Percentiles rank a stretch among this genome's conserved stretches.
These are phyloP conservation scores for Solanum pimpinellifolium DNA, from an alignment of 257 asterid genomes.

Conservation along the genomic window DNA sequence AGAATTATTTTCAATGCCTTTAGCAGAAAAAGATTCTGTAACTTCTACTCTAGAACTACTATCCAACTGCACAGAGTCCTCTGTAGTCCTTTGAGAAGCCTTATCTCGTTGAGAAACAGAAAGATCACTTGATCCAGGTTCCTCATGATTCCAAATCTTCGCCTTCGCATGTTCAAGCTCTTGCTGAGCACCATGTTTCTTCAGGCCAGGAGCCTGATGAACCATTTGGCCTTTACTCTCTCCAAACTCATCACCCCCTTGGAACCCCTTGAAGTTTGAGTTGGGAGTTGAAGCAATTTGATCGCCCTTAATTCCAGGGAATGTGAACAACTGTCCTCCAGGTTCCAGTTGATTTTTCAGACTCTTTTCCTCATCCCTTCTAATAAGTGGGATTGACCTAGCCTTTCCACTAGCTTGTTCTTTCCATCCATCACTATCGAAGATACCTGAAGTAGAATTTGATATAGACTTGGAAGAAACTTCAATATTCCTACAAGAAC, in stretches of 20 bases:
- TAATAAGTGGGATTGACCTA: slow-evolving; percentile 26
- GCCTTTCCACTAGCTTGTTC: slow-evolving; percentile 26
- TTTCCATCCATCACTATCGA: slow-evolving; percentile 5
- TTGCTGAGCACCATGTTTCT: slow-evolving; percentile 18
- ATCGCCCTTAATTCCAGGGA: slow-evolving; percentile 12
- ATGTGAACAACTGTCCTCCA: slow-evolving; percentile 19
- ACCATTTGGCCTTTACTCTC: slow-evolving; percentile 3
- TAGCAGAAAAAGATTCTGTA: slow-evolving; percentile 26
- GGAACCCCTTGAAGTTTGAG: slow-evolving; percentile 19
- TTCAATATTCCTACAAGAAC: slow-evolving; percentile 25
- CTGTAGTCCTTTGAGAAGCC: slow-evolving; percentile 22
- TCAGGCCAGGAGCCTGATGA: slow-evolving; percentile 18
- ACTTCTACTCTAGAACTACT: slow-evolving; percentile 38
- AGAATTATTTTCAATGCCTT: slow-evolving; percentile 28
- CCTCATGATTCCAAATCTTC: slow-evolving; percentile 18
- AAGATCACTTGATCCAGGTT: slow-evolving; percentile 20
- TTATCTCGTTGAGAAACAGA: slow-evolving; percentile 13
- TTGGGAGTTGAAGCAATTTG: slow-evolving; percentile 19
- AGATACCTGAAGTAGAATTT: slow-evolving; percentile 13
- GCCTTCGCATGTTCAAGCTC: slow-evolving; percentile 3
- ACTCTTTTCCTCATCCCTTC: slow-evolving; percentile 15
- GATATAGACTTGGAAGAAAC: slow-evolving; percentile 19
- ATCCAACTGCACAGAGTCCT: slow-evolving; percentile 24
- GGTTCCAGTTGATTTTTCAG: slow-evolving; percentile 24
- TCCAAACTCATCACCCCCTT: slow-evolving; percentile 19